Conservation (phyloP, 371 early-diverging fungal species). For the Chytridiales sp. region DNA sequence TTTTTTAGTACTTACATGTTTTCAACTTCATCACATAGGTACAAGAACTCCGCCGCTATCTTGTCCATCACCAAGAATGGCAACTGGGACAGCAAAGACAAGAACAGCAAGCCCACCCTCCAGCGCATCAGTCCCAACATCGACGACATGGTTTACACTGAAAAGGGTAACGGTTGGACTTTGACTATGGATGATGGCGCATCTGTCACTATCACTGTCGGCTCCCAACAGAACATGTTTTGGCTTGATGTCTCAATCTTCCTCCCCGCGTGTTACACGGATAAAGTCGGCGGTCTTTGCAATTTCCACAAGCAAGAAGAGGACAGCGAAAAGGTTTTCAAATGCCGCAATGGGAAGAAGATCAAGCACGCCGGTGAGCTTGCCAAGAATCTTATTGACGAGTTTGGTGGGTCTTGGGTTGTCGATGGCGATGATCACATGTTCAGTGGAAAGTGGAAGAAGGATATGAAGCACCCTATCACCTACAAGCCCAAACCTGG, state of each 20-base stretch:
- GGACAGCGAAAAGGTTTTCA: not conserved
- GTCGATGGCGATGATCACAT: too few relatives aligned
- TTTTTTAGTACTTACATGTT: too few relatives aligned
- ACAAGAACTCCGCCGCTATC: slow-evolving; percentile 10
- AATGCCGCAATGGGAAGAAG: not conserved
- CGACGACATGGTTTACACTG: slow-evolving; percentile 10
- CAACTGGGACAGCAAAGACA: not conserved
- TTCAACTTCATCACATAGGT: too few relatives aligned
- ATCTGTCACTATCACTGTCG: not conserved
- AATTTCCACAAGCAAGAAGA: slow-evolving; percentile 9
- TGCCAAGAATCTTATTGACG: too few relatives aligned
- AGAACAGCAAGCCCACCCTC: slow-evolving; percentile 9
- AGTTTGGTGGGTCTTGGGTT: too few relatives aligned
- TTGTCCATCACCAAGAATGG: slow-evolving; percentile 7
- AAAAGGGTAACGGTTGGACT: too few relatives aligned
- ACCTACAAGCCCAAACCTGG: slow-evolving; percentile 12
- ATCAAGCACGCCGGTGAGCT: too few relatives aligned
- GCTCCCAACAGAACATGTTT: not conserved
- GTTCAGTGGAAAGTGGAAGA: too few relatives aligned
- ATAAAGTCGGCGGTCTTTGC: slow-evolving; percentile 19
- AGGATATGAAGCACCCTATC: too few relatives aligned
- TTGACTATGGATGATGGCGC: not conserved
- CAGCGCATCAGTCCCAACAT: not conserved
- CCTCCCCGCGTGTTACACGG: slow-evolving; percentile 9
- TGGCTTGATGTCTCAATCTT: slow-evolving; percentile 7